Percentiles rank a stretch among this genome's conserved stretches.
These are phyloP conservation scores for Plasmodium fragile DNA, from an alignment of 169 alveolate genomes.

Conservation along the genomic window DNA sequence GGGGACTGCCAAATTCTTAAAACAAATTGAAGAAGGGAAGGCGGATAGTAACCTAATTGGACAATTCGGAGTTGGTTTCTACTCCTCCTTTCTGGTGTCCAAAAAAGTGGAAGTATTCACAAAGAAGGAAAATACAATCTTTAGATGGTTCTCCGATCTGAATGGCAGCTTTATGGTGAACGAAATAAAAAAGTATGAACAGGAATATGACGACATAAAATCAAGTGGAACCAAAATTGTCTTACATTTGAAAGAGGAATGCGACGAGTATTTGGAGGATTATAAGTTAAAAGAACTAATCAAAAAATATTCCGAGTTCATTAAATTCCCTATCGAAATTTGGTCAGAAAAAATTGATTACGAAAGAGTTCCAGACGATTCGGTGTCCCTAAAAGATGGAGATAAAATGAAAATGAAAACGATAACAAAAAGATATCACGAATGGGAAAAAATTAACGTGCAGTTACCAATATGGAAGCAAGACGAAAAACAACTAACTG, in stretches of 20 bases:
- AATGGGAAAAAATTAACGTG: slow-evolving; percentile 95
- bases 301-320: slow-evolving; percentile 96
- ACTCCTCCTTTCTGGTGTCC: slow-evolving; percentile 98
- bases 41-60: slow-evolving; percentile 98
- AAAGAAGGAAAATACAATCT: slow-evolving; percentile 95
- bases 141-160: slow-evolving; percentile 97
- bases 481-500: slow-evolving; percentile 92
- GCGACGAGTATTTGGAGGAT: slow-evolving; percentile 96
- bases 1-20: slow-evolving; percentile 99
- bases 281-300: slow-evolving; percentile 94
- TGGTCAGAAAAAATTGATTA: slow-evolving; percentile 91
- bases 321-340: slow-evolving; percentile 96
- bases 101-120: slow-evolving; percentile 97
- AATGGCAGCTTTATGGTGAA: slow-evolving; percentile 95
- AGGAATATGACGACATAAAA: slow-evolving; percentile 92
- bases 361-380: slow-evolving; percentile 90
- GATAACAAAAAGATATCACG: slow-evolving; percentile 86
- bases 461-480: slow-evolving; percentile 97
- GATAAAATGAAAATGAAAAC: slow-evolving; percentile 86
- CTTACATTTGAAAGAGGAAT: slow-evolving; percentile 96
- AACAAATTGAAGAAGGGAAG: slow-evolving; percentile 92
- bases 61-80: slow-evolving; percentile 99
- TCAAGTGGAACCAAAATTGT: slow-evolving; percentile 97
- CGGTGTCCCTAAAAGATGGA: slow-evolving; percentile 84
- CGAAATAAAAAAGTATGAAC: slow-evolving; percentile 91